Percentiles rank a stretch among this genome's conserved stretches.
These are phyloP conservation scores for Colletotrichum brevisporum DNA, from an alignment of 2,329 filamentous ascomycete species.

Conservation along the genomic window DNA sequence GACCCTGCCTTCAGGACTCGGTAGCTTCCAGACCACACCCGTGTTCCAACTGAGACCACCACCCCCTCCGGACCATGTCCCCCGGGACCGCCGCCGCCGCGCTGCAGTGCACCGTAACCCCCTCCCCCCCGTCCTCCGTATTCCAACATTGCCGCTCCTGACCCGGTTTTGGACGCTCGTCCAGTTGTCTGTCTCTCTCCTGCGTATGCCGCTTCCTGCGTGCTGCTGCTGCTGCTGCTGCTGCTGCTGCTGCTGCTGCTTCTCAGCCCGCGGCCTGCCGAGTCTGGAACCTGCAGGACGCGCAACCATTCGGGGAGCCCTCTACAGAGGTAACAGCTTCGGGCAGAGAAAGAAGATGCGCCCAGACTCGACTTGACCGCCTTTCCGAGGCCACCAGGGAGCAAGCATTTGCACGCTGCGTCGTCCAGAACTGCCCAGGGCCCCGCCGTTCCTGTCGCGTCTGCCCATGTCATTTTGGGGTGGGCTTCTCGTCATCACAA, in stretches of 20 bases:
- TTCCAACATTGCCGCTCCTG: too few species aligned
- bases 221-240: not conserved
- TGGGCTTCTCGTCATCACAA: slow-evolving; percentile 15
- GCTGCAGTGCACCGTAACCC: not conserved
- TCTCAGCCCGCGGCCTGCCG: not conserved
- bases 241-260: not conserved
- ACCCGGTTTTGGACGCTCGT: too few species aligned
- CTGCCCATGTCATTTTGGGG: slow-evolving; percentile 9
- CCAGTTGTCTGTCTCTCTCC: too few species aligned
- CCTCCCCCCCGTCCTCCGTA: too few species aligned
- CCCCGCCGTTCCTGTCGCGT: not conserved
- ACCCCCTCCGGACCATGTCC: slow-evolving; percentile 12
- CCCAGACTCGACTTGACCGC: slow-evolving; percentile 11
- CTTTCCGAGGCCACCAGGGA: slow-evolving; percentile 5
- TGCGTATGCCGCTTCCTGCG: not conserved
- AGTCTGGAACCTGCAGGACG: slow-evolving; percentile 13
- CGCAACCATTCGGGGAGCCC: not conserved
- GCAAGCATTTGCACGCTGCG: not conserved
- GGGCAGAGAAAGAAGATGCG: too few species aligned
- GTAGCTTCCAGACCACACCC: not conserved
- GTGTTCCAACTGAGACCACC: not conserved
- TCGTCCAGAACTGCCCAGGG: too few species aligned
- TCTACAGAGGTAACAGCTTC: not conserved
- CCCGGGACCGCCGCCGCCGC: slow-evolving; percentile 4
- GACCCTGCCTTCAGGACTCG: not conserved